These are phyloP conservation scores for Aspergillus neotritici DNA, from an alignment of 2,329 filamentous ascomycete species.

Conservation along the genomic window DNA sequence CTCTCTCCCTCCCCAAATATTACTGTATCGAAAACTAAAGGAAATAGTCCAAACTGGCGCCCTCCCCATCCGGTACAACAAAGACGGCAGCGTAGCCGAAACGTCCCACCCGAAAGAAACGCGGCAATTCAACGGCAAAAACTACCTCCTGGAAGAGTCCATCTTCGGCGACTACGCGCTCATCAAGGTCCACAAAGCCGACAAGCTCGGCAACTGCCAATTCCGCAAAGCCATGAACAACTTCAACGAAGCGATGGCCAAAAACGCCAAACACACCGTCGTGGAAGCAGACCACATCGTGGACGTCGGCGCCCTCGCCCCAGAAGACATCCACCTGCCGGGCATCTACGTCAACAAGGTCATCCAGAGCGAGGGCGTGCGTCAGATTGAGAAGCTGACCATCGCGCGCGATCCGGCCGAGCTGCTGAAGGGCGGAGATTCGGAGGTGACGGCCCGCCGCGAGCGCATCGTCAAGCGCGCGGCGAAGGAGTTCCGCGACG, in stretches of 20 bases:
- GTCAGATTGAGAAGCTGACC: constrained; percentile 73
- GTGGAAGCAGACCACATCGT: constrained; percentile 85
- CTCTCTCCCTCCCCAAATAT: constrained; percentile 38
- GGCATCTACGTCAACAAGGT: constrained; percentile 84
- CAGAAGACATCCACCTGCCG: constrained; percentile 70
- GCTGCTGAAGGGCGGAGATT: constrained; percentile 44
- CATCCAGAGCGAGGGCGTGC: constrained; percentile 64
- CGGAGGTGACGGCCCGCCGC: constrained; percentile 62
- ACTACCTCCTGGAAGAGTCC: constrained; percentile 71
- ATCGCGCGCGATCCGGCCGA: constrained; percentile 61
- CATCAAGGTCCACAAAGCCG: constrained; percentile 68
- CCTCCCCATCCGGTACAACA: constrained; percentile 69
- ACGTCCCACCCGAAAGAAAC: constrained; percentile 63
- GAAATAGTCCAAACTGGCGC: constrained; percentile 43
- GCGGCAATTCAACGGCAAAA: constrained; percentile 65
- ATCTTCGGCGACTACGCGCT: constrained; percentile 73
- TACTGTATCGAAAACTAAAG: not conserved
- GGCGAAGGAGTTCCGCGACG: constrained; percentile 75
- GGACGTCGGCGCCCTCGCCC: constrained; percentile 63
- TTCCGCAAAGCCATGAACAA: constrained; percentile 72
- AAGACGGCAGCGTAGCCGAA: constrained; percentile 73
- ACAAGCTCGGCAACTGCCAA: constrained; percentile 71
- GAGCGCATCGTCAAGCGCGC: constrained; percentile 76
- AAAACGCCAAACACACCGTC: constrained; percentile 71
- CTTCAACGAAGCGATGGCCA: constrained; percentile 71